Percentiles rank a stretch among this genome's conserved stretches.
phyloP scores from a whole-genome alignment of 768 basidiomycete species.

The Suillus lakei region DNA sequence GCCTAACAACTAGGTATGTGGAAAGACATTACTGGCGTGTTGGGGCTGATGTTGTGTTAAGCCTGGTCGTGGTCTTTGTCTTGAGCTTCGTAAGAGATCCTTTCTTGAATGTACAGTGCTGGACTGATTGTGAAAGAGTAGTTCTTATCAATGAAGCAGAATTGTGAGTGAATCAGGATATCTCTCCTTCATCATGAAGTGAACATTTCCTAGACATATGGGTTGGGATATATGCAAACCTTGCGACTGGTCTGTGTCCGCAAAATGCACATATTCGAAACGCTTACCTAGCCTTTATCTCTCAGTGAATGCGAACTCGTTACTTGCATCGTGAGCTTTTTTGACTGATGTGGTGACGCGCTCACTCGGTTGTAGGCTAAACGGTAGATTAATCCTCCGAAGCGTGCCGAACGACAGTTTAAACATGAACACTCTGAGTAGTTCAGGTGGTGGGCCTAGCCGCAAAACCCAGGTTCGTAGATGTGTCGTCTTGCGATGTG shows the following conservation, averaged over 20 bases:
- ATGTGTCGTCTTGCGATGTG: no score
- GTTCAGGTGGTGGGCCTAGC: no score
- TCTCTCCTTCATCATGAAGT: background rate
- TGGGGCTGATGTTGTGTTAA: background rate
- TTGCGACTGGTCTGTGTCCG: slow-evolving; percentile 1
- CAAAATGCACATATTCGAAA: background rate
- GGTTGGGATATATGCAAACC: slow-evolving; percentile 1
- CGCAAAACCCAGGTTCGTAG: background rate
- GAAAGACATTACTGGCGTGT: background rate
- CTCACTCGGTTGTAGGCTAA: background rate
- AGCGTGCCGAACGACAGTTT: background rate
- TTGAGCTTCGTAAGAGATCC: slow-evolving; percentile 1
- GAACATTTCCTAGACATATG: slow-evolving; percentile 1
- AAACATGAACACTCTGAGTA: background rate
- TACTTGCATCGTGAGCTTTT: background rate
- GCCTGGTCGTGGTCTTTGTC: background rate
- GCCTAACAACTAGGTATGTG: slow-evolving; percentile 6
- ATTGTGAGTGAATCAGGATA: background rate
- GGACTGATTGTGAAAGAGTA: background rate
- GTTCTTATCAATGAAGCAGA: slow-evolving; percentile 8
- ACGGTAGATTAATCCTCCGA: background rate
- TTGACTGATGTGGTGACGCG: no score
- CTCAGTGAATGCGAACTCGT: slow-evolving; percentile 5
- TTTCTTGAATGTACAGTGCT: background rate
- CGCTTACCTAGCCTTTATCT: background rate